These are phyloP conservation scores for Aegilops bicornis DNA, from an alignment of 176 grass and related monocot species.

Conservation along the genomic window DNA sequence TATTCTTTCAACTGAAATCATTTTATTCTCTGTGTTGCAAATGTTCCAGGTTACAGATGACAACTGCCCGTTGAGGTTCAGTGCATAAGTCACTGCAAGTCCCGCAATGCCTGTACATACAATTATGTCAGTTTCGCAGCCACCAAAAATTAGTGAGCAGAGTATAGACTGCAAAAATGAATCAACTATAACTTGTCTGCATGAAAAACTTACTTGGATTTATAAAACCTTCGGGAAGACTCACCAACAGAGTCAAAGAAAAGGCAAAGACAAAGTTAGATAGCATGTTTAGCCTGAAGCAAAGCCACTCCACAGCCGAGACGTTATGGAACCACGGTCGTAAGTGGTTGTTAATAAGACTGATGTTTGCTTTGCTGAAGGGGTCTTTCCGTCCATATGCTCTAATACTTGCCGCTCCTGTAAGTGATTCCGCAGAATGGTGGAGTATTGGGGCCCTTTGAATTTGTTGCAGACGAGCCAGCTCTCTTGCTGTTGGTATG, in stretches of 20 bases:
- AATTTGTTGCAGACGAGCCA: constrained; percentile 81
- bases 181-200: constrained; percentile 16
- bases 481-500: constrained; percentile 87
- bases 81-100: constrained; percentile 90
- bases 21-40: constrained; percentile 96
- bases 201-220: constrained; percentile 83
- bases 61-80: constrained; percentile 86
- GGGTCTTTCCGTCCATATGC: constrained; percentile 78
- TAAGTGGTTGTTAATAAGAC: constrained; percentile 68
- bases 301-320: constrained; percentile 88
- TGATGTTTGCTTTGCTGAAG: constrained; percentile 81
- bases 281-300: constrained; percentile 83
- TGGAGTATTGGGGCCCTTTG: constrained; percentile 95
- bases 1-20: constrained; percentile 99
- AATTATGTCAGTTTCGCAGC: constrained; percentile 18
- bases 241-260: constrained; percentile 83
- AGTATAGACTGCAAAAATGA: neutral
- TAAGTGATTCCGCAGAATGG: constrained; percentile 86
- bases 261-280: constrained; percentile 93
- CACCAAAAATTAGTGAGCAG: neutral
- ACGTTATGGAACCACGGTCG: constrained; percentile 88
- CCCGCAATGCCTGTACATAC: constrained; percentile 78
- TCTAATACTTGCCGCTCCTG: constrained; percentile 86
- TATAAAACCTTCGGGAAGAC: constrained; percentile 96
- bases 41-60: constrained; percentile 87